phyloP scores from a whole-genome alignment of 2,329 filamentous ascomycete genomes.

The Arachnopeziza araneosa region DNA sequence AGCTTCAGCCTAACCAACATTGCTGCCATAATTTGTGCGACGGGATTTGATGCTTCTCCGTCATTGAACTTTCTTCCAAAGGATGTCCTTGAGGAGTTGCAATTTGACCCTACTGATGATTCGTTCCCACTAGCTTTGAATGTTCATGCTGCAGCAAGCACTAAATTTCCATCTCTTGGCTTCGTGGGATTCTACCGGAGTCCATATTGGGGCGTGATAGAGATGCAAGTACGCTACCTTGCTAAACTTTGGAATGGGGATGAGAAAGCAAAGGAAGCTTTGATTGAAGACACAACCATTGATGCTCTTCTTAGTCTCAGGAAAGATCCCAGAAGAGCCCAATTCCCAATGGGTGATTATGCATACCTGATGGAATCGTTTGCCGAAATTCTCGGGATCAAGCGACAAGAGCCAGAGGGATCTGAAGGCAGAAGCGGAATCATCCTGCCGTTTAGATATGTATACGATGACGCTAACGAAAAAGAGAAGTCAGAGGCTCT shows the following conservation, averaged over 20 bases:
- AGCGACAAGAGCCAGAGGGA: constrained; percentile 30
- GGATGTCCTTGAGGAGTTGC: constrained; percentile 49
- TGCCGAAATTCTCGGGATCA: constrained; percentile 50
- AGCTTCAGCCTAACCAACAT: constrained; percentile 44
- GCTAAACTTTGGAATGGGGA: constrained; percentile 50
- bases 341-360: constrained; percentile 84
- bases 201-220: constrained; percentile 82
- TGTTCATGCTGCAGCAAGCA: constrained; percentile 60
- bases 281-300: constrained; percentile 20
- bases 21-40: constrained; percentile 66
- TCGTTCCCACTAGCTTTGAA: constrained; percentile 60
- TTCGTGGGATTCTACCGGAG: constrained; percentile 82
- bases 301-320: constrained; percentile 24
- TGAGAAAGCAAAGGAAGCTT: constrained; percentile 20
- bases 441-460: constrained; percentile 42
- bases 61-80: constrained; percentile 60
- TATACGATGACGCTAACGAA: constrained; percentile 33
- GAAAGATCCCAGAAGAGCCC: constrained; percentile 41
- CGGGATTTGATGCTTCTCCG: constrained; percentile 62
- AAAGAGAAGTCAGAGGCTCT: constrained; percentile 40
- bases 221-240: constrained; percentile 74
- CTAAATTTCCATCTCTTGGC: constrained; percentile 57
- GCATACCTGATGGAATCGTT: constrained; percentile 70
- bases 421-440: constrained; percentile 33
- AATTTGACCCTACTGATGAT: constrained; percentile 43